phyloP scores from a whole-genome alignment of 2,329 filamentous ascomycete genomes.

The Alternaria incomplexa region DNA sequence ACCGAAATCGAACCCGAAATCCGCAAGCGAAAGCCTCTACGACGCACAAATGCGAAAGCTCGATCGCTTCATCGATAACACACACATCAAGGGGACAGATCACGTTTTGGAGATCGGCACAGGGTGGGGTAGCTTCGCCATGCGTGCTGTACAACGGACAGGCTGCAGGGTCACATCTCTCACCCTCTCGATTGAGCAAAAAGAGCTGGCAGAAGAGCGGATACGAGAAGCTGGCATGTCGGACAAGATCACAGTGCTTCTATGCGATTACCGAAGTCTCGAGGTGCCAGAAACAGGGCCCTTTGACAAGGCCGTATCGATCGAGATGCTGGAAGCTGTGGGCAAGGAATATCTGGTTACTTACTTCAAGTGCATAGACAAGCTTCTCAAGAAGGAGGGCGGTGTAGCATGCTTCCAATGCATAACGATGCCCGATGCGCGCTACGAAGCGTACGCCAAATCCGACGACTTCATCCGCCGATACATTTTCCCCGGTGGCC shows the following conservation, averaged over 20 bases:
- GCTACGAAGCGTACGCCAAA: conserved; percentile 70
- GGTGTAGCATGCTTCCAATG: conserved; percentile 76
- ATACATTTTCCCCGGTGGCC: conserved; percentile 81
- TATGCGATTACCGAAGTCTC: conserved; percentile 72
- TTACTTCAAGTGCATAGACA: conserved; percentile 70
- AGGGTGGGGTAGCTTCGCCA: conserved; percentile 77
- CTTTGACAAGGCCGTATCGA: conserved; percentile 76
- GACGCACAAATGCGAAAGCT: conserved; percentile 72
- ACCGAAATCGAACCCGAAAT: conserved; percentile 49
- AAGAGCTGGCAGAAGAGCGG: conserved; percentile 68
- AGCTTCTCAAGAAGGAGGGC: conserved; percentile 68
- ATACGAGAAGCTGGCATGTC: conserved; percentile 67
- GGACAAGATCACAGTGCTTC: conserved; percentile 67
- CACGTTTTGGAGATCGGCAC: conserved; percentile 78
- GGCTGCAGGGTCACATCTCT: conserved; percentile 73
- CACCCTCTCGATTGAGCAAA: conserved; percentile 73
- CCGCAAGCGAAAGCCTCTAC: conserved; percentile 64
- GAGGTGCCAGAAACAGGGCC: conserved; percentile 55
- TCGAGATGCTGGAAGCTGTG: conserved; percentile 80
- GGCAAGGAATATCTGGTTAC: conserved; percentile 70
- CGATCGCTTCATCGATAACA: conserved; percentile 68
- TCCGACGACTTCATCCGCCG: conserved; percentile 76
- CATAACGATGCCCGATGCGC: conserved; percentile 75
- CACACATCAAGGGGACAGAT: conserved; percentile 67
- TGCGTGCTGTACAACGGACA: conserved; percentile 69